Evolutionary conservation across 805 yeast species (phyloP), one percentile per base, ranked within the genome.

Genomic region (Pichia rugopelliculosa): DNA sequence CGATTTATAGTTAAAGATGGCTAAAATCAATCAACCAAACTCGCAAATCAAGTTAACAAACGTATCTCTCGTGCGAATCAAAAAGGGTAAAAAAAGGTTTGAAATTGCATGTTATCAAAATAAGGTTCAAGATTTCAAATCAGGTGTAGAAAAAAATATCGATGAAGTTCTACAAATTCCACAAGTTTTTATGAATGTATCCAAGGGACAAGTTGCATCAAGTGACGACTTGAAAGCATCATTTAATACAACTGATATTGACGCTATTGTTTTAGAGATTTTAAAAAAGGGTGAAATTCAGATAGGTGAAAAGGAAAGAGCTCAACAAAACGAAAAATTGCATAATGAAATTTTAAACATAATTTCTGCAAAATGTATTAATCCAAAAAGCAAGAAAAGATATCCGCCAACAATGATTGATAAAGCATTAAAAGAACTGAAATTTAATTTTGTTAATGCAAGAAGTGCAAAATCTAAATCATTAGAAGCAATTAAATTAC

Each of bases 61-160:
- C 65, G 98, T 93, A 27, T 89, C 98, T 25, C 72, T 91, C 49
- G 97, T 93, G 41, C 76, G 93, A 41, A 80, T 93, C 80, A 86
- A 84, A 58, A 89, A 87, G 63, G 96, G 90, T 38, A 88, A 87
- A 62, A 87, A 87, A 65, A 72, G 96, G 54, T 93, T 89, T 58
- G 99, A 93, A 66, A 77, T 93, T 40, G 98, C 98, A 0, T 93
- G 99, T 61, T 93, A 93, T 64, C 96, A 87, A 60, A 93, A 93
- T 59, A 93, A 93, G 61, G 96, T 93, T 6, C 98, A 91, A 64
- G 99, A 93, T 64, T 93, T 89, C 80, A 74, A 97, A 56, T 76
- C 78, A 52, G 86, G 84, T 49, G 80, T 87, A 62, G 99, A 93
- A 60, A 91, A 87, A 56, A 96, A 93, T 62, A 64, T 93, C 9